Percentiles rank a stretch among this genome's conserved stretches.
Conservation (phyloP, 306 rosid species). For the Lathyrus oleraceus region DNA sequence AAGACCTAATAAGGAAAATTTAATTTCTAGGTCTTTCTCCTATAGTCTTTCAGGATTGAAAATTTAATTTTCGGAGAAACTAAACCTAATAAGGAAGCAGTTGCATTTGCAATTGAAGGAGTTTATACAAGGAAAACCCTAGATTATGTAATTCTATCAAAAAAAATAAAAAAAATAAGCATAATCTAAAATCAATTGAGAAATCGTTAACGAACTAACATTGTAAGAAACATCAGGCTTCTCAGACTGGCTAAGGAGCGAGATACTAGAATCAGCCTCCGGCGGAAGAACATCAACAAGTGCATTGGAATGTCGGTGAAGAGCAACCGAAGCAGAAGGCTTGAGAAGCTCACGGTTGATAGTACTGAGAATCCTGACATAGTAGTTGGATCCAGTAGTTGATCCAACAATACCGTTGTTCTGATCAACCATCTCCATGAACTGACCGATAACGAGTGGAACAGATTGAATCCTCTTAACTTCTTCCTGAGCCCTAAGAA, state of each 20-base stretch:
- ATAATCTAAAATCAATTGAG: neutral
- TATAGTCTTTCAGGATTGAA: neutral
- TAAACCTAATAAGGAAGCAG: neutral
- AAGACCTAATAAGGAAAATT: too few relatives aligned
- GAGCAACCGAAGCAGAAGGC: conserved; percentile 93
- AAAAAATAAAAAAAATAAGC: neutral
- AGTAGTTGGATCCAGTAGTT: conserved; percentile 95
- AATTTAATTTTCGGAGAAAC: neutral
- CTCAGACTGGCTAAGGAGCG: conserved; percentile 95
- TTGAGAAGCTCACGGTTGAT: conserved; percentile 89
- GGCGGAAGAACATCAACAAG: conserved; percentile 97
- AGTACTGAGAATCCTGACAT: conserved; percentile 87
- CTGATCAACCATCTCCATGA: conserved; percentile 97
- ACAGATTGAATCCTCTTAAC: conserved; percentile 96
- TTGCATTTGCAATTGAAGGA: neutral
- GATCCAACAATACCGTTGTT: conserved; percentile 96
- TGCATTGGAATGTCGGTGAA: conserved; percentile 96
- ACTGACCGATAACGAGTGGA: conserved; percentile 94
- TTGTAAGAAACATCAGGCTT: conserved; percentile 95
- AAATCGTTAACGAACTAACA: conserved; percentile 39
- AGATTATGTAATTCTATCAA: neutral
- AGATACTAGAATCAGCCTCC: conserved; percentile 97
- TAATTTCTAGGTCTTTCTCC: too few relatives aligned
- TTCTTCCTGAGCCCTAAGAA: conserved; percentile 93
- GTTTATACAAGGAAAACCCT: neutral